Evolutionary conservation across 2,329 filamentous ascomycete species (phyloP).

Genomic region (Thielaviopsis populi): DNA sequence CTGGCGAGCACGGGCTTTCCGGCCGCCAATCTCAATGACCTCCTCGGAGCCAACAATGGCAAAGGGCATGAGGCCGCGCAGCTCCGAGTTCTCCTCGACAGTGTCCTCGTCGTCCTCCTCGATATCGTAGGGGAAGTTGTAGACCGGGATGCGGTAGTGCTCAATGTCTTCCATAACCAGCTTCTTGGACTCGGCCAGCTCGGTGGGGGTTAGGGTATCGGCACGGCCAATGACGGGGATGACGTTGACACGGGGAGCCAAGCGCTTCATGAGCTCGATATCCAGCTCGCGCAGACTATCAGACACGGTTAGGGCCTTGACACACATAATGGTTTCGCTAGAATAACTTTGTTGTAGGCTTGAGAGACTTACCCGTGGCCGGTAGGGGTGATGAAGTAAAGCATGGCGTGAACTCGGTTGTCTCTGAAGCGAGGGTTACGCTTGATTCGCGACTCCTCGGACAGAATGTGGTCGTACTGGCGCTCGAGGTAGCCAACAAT

Average conservation of each 20-base stretch:
- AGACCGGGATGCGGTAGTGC: constrained; percentile 97
- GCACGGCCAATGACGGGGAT: constrained; percentile 98
- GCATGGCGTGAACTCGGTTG: constrained; percentile 93
- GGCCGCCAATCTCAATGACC: constrained; percentile 80
- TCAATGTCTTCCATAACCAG: constrained; percentile 99
- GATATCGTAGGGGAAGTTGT: constrained; percentile 99
- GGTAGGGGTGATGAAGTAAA: constrained; percentile 98
- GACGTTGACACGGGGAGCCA: constrained; percentile 94
- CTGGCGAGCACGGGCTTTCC: constrained; percentile 83
- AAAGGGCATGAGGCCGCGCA: constrained; percentile 95
- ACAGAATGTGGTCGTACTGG: constrained; percentile 98
- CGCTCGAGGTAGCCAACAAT: constrained; percentile 97
- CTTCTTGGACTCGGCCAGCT: constrained; percentile 98
- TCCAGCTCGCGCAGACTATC: constrained; percentile 88
- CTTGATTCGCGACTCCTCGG: constrained; percentile 99
- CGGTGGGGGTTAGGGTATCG: constrained; percentile 88
- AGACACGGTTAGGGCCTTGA: constrained; percentile 17
- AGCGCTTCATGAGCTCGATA: constrained; percentile 98
- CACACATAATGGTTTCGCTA: no score
- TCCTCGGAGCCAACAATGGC: constrained; percentile 98
- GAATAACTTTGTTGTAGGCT: not conserved
- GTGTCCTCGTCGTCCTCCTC: constrained; percentile 99
- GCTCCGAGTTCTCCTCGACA: constrained; percentile 96
- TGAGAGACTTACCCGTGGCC: constrained; percentile 59
- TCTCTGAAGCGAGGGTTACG: constrained; percentile 99